These are phyloP conservation scores for Leccinum disarticulatum DNA, from an alignment of 768 basidiomycete species.

Conservation along the genomic window DNA sequence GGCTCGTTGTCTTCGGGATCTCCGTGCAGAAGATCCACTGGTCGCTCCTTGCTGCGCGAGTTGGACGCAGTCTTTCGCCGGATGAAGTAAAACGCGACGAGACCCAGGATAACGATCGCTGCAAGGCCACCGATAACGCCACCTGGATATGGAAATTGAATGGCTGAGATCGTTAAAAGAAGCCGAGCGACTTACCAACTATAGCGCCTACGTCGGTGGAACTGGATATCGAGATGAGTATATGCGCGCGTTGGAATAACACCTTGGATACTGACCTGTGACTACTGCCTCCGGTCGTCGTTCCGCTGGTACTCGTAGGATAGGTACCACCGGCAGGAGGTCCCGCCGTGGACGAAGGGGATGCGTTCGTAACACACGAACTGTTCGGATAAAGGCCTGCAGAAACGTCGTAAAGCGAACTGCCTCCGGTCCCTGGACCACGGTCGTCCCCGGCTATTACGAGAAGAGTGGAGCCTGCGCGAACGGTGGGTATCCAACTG, in stretches of 20 bases:
- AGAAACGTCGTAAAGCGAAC: slow-evolving; percentile 54
- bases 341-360: slow-evolving; percentile 78
- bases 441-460: slow-evolving; percentile 66
- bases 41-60: slow-evolving; percentile 49
- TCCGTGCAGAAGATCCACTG: slow-evolving; percentile 63
- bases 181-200: slow-evolving; percentile 38
- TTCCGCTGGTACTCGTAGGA: slow-evolving; percentile 49
- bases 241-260: background rate
- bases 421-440: slow-evolving; percentile 70
- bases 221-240: slow-evolving; percentile 15
- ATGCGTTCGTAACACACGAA: slow-evolving; percentile 55
- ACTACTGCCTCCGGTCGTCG: slow-evolving; percentile 25
- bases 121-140: slow-evolving; percentile 62
- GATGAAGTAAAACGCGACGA: slow-evolving; percentile 49
- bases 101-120: slow-evolving; percentile 39
- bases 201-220: slow-evolving; percentile 49
- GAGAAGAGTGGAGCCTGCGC: slow-evolving; percentile 63
- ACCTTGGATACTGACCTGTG: slow-evolving; percentile 24
- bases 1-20: slow-evolving; percentile 53
- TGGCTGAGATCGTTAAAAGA: background rate
- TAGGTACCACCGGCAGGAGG: slow-evolving; percentile 73
- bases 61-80: slow-evolving; percentile 44
- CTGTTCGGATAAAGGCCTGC: slow-evolving; percentile 47
- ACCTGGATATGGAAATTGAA: slow-evolving; percentile 29
- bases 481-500: slow-evolving; percentile 62